Evolutionary conservation across 768 basidiomycete genomes (phyloP).

Genomic region (Lepiota venenata): DNA sequence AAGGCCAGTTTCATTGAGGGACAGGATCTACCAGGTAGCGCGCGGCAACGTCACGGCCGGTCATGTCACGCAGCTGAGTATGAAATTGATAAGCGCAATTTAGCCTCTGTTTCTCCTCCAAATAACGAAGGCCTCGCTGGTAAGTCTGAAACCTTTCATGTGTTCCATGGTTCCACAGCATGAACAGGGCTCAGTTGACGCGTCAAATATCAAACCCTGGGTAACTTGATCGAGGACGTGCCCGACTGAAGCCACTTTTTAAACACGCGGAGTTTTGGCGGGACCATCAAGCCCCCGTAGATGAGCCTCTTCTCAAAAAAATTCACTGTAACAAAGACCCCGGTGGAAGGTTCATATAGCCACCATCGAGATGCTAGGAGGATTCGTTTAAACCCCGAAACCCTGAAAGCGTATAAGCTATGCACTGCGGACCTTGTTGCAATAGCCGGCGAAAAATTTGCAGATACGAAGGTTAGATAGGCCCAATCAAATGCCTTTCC

Average conservation of each 20-base stretch:
- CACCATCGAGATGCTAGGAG: constrained; percentile 52
- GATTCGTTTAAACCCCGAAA: constrained; percentile 59
- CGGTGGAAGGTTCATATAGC: constrained; percentile 28
- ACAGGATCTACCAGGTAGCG: not conserved
- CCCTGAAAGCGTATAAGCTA: constrained; percentile 56
- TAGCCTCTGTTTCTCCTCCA: not conserved
- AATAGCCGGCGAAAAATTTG: constrained; percentile 37
- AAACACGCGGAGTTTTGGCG: not conserved
- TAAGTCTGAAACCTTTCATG: not conserved
- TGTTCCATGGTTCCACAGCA: too few species aligned
- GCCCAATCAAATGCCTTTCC: constrained; percentile 4
- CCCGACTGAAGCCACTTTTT: not conserved
- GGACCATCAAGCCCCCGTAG: not conserved
- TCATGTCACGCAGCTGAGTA: not conserved
- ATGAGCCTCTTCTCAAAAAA: constrained; percentile 26
- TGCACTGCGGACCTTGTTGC: constrained; percentile 69
- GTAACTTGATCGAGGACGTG: too few species aligned
- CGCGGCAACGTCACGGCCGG: not conserved
- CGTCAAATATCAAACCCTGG: too few species aligned
- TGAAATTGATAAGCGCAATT: not conserved
- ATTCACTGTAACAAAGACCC: constrained; percentile 36
- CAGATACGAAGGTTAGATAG: constrained; percentile 23
- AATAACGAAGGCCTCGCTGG: not conserved
- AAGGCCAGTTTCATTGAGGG: constrained; percentile 6
- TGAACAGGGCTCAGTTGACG: too few species aligned